Evolutionary conservation across 495 filamentous ascomycete species (phyloP).

Genomic region (Lophium mytilinum): DNA sequence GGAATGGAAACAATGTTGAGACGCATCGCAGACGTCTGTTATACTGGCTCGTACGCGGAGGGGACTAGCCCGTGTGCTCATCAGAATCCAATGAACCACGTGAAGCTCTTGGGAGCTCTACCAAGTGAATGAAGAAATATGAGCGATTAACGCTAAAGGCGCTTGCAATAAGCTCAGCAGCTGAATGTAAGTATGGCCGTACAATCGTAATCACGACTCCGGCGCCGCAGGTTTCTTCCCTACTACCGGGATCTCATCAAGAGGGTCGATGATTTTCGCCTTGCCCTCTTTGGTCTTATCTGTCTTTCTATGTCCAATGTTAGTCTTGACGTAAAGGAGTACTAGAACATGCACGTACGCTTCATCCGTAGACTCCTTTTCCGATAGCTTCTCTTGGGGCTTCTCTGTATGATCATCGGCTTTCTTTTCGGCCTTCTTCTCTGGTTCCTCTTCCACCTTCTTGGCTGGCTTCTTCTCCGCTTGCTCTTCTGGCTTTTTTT

Average conservation of each 20-base stretch:
- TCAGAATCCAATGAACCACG: not conserved
- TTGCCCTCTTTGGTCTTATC: not conserved
- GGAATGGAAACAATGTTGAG: too few species aligned
- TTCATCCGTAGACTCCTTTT: too few species aligned
- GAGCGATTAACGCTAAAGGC: too few species aligned
- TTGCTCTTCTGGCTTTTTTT: not conserved
- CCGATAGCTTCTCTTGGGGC: not conserved
- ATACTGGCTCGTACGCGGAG: not conserved
- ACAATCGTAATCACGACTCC: not conserved
- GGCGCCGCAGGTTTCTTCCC: not conserved
- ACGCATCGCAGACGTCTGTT: too few species aligned
- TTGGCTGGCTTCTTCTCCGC: constrained; percentile 4
- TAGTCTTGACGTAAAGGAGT: not conserved
- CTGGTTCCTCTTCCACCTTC: constrained; percentile 37
- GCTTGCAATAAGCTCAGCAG: not conserved
- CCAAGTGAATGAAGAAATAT: not conserved
- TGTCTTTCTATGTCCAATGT: not conserved
- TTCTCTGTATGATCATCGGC: not conserved
- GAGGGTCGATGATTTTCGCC: constrained; percentile 1
- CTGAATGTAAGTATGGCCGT: not conserved
- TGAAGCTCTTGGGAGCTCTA: not conserved
- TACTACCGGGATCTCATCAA: constrained; percentile 1
- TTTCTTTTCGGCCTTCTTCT: constrained; percentile 44
- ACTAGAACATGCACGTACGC: too few species aligned
- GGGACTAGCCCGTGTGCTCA: not conserved